Base-by-base conservation (phyloP, 805 yeast species). In the Yarrowia sp. region DNA sequence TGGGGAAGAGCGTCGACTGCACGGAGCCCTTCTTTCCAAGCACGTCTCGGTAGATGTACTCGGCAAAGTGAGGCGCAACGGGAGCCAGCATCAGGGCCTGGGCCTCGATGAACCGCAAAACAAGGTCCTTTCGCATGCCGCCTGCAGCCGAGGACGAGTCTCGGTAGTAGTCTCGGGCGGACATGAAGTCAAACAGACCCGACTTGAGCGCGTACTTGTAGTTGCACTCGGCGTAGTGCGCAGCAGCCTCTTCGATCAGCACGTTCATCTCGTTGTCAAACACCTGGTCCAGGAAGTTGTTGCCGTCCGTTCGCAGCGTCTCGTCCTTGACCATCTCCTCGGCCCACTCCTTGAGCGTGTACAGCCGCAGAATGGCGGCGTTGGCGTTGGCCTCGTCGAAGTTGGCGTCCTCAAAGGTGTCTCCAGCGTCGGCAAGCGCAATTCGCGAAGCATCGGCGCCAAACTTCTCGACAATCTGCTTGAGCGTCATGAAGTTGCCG, bases 341-440 rank as follows among this genome's bases (percentile, higher is more conserved):
- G 73, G 88, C 83, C 99, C 99, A 94, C 76, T 92, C 98, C 74
- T 90, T 93, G 75, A 93, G 81, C 62, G 90, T 93, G 74, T 83
- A 88, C 73, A 94, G 81, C 78, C 99, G 88, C 74, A 94, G 82
- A 73, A 94, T 92, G 24, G 98, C 97, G 49, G 99, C 97, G 71
- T 94, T 94, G 62, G 99, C 99, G 71, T 86, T 92, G 64, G 90
- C 78, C 78, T 94, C 99, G 71, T 94, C 99, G 72, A 94, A 89
- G 80, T 94, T 94, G 60, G 99, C 99, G 76, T 94, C 99, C 78
- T 94, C 99, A 68, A 91, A 84, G 42, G 94, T 80, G 74, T 94
- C 99, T 80, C 99, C 99, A 59, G 97, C 97, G 79, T 94, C 99
- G 47, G 98, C 99, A 67, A 94, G 79, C 5, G 99, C 97, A 74